Evolutionary conservation across 306 rosid species (phyloP), one percentile per base, ranked within the genome.

Genomic region (Sicyos baderoa): DNA sequence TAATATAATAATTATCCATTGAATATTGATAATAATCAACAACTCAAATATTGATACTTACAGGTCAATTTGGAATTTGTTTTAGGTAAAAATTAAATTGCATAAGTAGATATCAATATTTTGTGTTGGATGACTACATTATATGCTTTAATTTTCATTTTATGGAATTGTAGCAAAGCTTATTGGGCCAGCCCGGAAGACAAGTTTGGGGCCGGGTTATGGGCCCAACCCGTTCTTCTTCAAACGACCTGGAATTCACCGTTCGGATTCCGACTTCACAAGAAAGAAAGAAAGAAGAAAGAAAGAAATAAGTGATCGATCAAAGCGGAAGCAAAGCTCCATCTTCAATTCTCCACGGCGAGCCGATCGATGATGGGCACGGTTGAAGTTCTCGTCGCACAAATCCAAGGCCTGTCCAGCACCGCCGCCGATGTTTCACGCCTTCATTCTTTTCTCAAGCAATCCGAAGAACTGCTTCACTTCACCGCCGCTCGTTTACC

Each of bases 351-450:
- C 12, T 21, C 51, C 9, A 11, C 70, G 4, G 17, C 17, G 42
- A 22, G 63, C 40, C 35, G 45, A 48, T 8, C 54, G 45, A 48
- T 8, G 49, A 83, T 83, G 86, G 82, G 67, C 11, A 63, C 82
- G n/a, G 50, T 83, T 22, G 85, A 83, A 77, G 76, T 82, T 12
- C 56, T 93, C 35, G 71, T 84, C 0, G 56, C 87, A 9, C 95
- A 86, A 81, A 93, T 93, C 69, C 90, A 83, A 60, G 87, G 89
- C 35, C 81, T 90, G 0, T 90, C 96, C 40, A 75, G 84, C 75
- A 71, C 56, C 68, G 29, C 87, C 70, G 90, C 74, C 6, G 90
- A 86, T 68, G 21, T 86, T 49, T 63, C 88, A 47, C 89, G 88
- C 75, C 99, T 93, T 16, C 91, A 85, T 53, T 65, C 7, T 37